phyloP scores from a whole-genome alignment of 2,329 filamentous ascomycete species.

The Ophiosphaerella korrae region DNA sequence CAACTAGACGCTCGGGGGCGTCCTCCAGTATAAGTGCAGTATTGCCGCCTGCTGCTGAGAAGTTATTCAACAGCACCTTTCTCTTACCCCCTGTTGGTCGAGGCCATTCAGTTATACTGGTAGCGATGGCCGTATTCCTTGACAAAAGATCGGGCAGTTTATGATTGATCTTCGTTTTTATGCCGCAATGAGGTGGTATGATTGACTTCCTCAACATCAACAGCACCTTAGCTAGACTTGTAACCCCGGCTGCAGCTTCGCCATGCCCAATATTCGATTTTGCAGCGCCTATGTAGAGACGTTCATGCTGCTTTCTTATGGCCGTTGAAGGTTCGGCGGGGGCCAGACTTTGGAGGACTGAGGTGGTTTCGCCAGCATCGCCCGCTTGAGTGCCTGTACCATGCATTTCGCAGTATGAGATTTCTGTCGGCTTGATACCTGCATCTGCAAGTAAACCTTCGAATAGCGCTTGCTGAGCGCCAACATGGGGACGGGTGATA shows the following conservation, averaged over 20 bases:
- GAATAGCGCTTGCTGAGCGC: constrained; percentile 19
- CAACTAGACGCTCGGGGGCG: constrained; percentile 1
- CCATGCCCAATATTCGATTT: constrained; percentile 45
- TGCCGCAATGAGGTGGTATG: constrained; percentile 67
- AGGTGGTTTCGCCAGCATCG: constrained; percentile 25
- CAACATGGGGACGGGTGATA: constrained; percentile 33
- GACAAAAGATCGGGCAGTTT: constrained; percentile 63
- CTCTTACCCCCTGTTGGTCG: constrained; percentile 25
- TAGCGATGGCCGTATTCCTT: constrained; percentile 65
- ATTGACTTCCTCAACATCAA: constrained; percentile 39
- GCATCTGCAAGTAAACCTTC: constrained; percentile 30
- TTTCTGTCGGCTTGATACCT: constrained; percentile 39
- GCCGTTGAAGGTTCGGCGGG: constrained; percentile 6
- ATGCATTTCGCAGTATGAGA: constrained; percentile 36
- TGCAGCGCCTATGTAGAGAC: constrained; percentile 31
- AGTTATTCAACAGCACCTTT: constrained; percentile 54
- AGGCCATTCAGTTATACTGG: constrained; percentile 53
- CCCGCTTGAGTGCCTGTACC: constrained; percentile 39
- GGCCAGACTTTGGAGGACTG: constrained; percentile 21
- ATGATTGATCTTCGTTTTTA: constrained; percentile 68
- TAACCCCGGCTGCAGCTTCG: constrained; percentile 41
- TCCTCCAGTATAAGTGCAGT: constrained; percentile 23
- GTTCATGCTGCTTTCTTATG: constrained; percentile 1
- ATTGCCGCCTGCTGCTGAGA: constrained; percentile 70
- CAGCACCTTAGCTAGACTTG: constrained; percentile 40